Evolutionary conservation across 2,329 filamentous ascomycete genomes (phyloP), one percentile per base, ranked within the genome.

Genomic region (Trichothecium sympodiale): DNA sequence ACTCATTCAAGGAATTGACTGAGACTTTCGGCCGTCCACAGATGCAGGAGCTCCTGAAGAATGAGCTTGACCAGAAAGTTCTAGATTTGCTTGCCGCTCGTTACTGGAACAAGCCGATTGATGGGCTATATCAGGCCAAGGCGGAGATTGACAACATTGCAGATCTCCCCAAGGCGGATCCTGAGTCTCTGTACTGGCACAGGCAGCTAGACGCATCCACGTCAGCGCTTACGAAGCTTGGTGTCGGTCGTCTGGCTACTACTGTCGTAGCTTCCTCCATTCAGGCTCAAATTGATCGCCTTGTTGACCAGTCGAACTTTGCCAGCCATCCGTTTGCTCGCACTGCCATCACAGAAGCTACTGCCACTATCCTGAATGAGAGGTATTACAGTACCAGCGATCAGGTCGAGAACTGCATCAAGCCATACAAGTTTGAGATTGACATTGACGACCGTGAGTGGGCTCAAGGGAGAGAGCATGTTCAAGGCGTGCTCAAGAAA

Each of bases 351-450:
- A 83, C 78, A 33, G 87, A 95, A 47, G 88, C 91, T 1, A 86
- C 87, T 2, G 83, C 85, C 1, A 82, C 77, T 17, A 96, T 98
- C 36, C 64, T 98, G 10, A 91, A 91, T 45, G 91, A 98, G 50
- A 73, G 89, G 12, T 94, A 94, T 44, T 96, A 95, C 61, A 91
- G 89, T 59, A 98, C 93, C 1, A 91, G 84, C 43, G 93, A 98
- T 51, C 91, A 96, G 60, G 84, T 98, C 1, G 91, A 98, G 58
- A 96, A 96, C 54, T 98, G 89, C 54, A 93, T 98, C 60, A 98
- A 98, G 59, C 91, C 93, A 0, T 98, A 89, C 67, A 98, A 98
- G 55, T 96, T 89, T 47, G 87, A 95, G 43, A 94, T 98, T 39
- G 91, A 98, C 48, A 79, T 98, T 31, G 86, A 94, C 51, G 83